Conservation (phyloP, 805 yeast genomes). For the Maudiozyma barnettii region DNA sequence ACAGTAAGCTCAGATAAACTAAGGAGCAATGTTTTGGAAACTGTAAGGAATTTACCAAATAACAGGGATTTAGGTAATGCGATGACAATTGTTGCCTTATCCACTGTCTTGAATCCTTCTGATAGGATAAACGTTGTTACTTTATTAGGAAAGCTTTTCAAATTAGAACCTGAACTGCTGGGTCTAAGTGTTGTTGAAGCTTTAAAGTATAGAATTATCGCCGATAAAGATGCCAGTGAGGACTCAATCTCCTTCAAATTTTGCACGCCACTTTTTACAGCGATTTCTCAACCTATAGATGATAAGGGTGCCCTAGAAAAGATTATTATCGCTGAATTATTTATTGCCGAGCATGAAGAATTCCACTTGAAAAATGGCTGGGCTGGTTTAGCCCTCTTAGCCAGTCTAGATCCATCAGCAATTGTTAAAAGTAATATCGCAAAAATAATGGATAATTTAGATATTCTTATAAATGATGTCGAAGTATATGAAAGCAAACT, state of each 20-base stretch:
- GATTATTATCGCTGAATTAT: slow-evolving; percentile 33
- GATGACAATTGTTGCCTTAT: slow-evolving; percentile 39
- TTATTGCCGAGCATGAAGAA: slow-evolving; percentile 36
- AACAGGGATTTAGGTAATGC: slow-evolving; percentile 34
- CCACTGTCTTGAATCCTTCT: slow-evolving; percentile 31
- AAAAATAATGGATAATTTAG: slow-evolving; percentile 14
- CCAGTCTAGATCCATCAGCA: slow-evolving; percentile 54
- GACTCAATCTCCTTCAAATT: slow-evolving; percentile 23
- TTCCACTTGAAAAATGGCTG: slow-evolving; percentile 48
- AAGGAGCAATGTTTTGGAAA: slow-evolving; percentile 5
- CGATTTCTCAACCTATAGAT: slow-evolving; percentile 28
- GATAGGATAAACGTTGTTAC: slow-evolving; percentile 31
- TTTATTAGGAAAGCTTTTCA: slow-evolving; percentile 29
- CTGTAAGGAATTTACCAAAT: slow-evolving; percentile 9
- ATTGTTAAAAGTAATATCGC: slow-evolving; percentile 33
- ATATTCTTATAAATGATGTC: slow-evolving; percentile 13
- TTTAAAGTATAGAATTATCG: slow-evolving; percentile 26
- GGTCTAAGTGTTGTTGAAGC: slow-evolving; percentile 39
- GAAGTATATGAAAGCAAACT: slow-evolving; percentile 18
- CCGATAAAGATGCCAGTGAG: slow-evolving; percentile 11
- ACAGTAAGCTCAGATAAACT: slow-evolving; percentile 4
- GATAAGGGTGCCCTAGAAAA: slow-evolving; percentile 21
- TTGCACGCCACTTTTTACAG: slow-evolving; percentile 31
- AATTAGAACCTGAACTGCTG: slow-evolving; percentile 30
- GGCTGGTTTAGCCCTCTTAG: slow-evolving; percentile 63